These are phyloP conservation scores for Laguncularia racemosa DNA, from an alignment of 345 rosid genomes.

Conservation along the genomic window DNA sequence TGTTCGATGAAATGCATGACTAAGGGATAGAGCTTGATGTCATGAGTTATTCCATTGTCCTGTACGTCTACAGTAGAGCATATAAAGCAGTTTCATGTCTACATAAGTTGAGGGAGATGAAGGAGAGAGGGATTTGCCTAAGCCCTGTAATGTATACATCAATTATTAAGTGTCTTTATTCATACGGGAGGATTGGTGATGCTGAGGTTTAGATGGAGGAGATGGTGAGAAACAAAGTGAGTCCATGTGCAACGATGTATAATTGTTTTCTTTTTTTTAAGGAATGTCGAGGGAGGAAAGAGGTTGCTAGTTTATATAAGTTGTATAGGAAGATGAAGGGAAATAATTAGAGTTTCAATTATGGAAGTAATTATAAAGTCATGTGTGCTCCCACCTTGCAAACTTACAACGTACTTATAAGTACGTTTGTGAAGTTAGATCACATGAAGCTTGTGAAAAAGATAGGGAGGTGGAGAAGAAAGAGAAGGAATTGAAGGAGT, in stretches of 20 bases:
- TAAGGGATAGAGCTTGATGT: slow-evolving; percentile 82
- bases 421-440: slow-evolving; percentile 49
- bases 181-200: slow-evolving; percentile 61
- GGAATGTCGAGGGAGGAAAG: slow-evolving; percentile 80
- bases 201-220: slow-evolving; percentile 57
- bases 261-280: slow-evolving; percentile 90
- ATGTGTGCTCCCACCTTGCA: slow-evolving; percentile 41
- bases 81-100: slow-evolving; percentile 67
- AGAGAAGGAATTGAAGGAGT: too few species aligned
- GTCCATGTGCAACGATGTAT: slow-evolving; percentile 54
- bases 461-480: slow-evolving; percentile 76
- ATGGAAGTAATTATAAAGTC: too few species aligned
- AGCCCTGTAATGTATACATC: slow-evolving; percentile 62
- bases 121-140: slow-evolving; percentile 52
- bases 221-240: slow-evolving; percentile 54
- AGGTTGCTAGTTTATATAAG: slow-evolving; percentile 45
- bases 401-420: slow-evolving; percentile 56
- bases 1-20: slow-evolving; percentile 74
- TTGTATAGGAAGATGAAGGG: slow-evolving; percentile 73
- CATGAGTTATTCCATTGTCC: slow-evolving; percentile 63
- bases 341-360: neutral
- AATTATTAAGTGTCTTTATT: slow-evolving; percentile 71
- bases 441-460: slow-evolving; percentile 45
- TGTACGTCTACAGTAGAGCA: slow-evolving; percentile 76
- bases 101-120: slow-evolving; percentile 68